Evolutionary conservation across 441 rosid genomes (phyloP).

Genomic region (Gossypium armourianum): DNA sequence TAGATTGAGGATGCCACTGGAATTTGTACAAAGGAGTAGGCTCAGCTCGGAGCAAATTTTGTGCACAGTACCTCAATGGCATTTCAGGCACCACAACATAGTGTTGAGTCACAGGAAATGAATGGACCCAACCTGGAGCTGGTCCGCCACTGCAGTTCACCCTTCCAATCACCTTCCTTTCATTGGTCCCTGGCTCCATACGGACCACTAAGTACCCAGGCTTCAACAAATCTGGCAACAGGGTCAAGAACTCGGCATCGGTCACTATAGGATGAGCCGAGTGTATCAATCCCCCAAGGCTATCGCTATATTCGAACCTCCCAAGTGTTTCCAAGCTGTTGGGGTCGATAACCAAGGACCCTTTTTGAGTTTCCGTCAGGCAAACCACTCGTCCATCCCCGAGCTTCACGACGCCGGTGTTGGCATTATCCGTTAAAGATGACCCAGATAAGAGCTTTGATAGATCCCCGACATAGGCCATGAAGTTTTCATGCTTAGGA

Average conservation of each 20-base stretch:
- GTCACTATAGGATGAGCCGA: constrained; percentile 90
- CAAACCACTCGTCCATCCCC: constrained; percentile 89
- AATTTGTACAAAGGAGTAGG: constrained; percentile 88
- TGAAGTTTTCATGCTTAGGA: constrained; percentile 48
- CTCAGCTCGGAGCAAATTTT: constrained; percentile 70
- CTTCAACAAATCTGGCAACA: constrained; percentile 64
- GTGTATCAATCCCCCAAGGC: constrained; percentile 60
- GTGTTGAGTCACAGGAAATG: constrained; percentile 80
- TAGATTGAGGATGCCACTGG: constrained; percentile 71
- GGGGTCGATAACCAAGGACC: constrained; percentile 64
- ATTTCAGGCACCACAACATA: constrained; percentile 78
- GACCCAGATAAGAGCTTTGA: constrained; percentile 72
- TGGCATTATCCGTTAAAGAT: constrained; percentile 82
- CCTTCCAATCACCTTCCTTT: constrained; percentile 74
- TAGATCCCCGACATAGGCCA: constrained; percentile 56
- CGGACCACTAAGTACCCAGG: constrained; percentile 73
- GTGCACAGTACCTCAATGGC: constrained; percentile 79
- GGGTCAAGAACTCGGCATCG: constrained; percentile 54
- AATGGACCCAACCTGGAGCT: constrained; percentile 91
- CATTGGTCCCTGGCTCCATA: constrained; percentile 63
- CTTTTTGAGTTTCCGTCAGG: constrained; percentile 88
- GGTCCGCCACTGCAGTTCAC: constrained; percentile 66
- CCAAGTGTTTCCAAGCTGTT: constrained; percentile 58
- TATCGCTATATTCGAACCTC: constrained; percentile 55
- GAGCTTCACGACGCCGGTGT: constrained; percentile 72